Base-by-base conservation (phyloP, 179 eudicot species). In the Heliamphora pulchella region DNA sequence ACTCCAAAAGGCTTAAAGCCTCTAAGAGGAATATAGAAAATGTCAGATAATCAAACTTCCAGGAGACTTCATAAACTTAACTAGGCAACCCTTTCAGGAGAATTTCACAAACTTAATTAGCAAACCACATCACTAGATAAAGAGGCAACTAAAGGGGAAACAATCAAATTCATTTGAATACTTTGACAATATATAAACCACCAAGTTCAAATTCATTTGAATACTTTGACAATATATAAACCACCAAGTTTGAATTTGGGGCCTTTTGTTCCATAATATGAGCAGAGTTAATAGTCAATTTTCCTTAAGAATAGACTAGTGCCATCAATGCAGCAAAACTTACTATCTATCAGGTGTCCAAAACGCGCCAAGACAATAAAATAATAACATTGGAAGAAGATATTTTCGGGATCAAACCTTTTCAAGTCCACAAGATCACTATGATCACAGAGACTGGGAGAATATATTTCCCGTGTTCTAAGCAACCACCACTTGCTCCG, bases 401-500 rank as follows among this genome's bases (percentile, higher is more conserved):
- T 47, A n/a, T 71, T n/a, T 48, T 71, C 8, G 48, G 13, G 9
- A 18, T 18, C 58, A 0, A 18, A n/a, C 55, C 22, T 44, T 70
- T 70, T 17, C 54, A 17, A 70, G 39, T 3, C 58, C 6, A n/a
- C 57, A 71, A 48, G 31, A 48, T 11, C 17, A 4, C 48, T 9
- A 71, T 3, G 51, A 71, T 53, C 14, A 8, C 8, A 65, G 59
- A 22, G 48, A 64, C 69, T 5, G 13, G 8, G 48, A 44, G 48
- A 11, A 51, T 68, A 48, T 8, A 14, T 67, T 48, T 47, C 22
- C 1, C 41, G 10, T 43, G 75, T 39, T 57, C 75, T 79, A 79
- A 41, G 81, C 14, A 79, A 57, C 57, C 8, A 8, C 59, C 15
- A 47, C 41, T 74, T 78, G 69, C 74, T 84, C 86, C 31, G 75